Conservation (phyloP, 768 basidiomycete species). For the Macrocybe gigantea region DNA sequence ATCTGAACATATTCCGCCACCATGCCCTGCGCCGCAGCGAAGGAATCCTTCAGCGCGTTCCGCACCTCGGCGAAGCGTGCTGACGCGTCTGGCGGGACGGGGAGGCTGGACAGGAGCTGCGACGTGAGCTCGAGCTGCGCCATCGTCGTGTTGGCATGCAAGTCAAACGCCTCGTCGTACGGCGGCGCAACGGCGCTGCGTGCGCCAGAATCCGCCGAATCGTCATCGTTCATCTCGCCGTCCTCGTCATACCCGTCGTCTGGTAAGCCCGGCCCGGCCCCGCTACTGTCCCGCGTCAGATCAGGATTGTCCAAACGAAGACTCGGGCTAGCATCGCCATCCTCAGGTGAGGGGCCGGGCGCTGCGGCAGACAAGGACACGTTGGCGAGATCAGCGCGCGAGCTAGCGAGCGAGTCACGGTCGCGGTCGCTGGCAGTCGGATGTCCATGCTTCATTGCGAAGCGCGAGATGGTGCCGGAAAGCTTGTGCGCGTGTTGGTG, state of each 20-base stretch:
- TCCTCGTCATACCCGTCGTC: slow-evolving; percentile 15
- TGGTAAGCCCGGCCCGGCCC: slow-evolving; percentile 11
- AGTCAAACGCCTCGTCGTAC: slow-evolving; percentile 49
- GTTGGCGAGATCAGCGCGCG: background rate
- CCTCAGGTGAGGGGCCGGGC: background rate
- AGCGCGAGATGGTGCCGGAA: slow-evolving; percentile 11
- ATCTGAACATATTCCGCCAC: slow-evolving; percentile 66
- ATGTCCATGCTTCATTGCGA: slow-evolving; percentile 3
- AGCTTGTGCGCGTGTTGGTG: slow-evolving; percentile 3
- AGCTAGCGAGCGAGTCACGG: background rate
- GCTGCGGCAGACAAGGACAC: background rate
- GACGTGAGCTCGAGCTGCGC: slow-evolving; percentile 77
- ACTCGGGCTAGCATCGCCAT: slow-evolving; percentile 2
- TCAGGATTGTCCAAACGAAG: slow-evolving; percentile 16
- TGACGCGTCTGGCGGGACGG: background rate
- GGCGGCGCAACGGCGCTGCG: slow-evolving; percentile 38
- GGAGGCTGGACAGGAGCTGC: slow-evolving; percentile 52
- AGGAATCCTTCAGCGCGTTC: slow-evolving; percentile 47
- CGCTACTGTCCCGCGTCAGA: slow-evolving; percentile 10
- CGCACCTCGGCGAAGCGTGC: slow-evolving; percentile 20
- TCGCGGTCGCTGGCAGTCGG: slow-evolving; percentile 4
- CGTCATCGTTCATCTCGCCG: slow-evolving; percentile 23
- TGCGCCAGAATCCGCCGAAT: slow-evolving; percentile 38
- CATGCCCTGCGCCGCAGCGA: slow-evolving; percentile 50
- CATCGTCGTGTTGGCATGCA: slow-evolving; percentile 62